Base-by-base conservation (phyloP, 441 rosid species). In the Rhodomyrtus psidioides region DNA sequence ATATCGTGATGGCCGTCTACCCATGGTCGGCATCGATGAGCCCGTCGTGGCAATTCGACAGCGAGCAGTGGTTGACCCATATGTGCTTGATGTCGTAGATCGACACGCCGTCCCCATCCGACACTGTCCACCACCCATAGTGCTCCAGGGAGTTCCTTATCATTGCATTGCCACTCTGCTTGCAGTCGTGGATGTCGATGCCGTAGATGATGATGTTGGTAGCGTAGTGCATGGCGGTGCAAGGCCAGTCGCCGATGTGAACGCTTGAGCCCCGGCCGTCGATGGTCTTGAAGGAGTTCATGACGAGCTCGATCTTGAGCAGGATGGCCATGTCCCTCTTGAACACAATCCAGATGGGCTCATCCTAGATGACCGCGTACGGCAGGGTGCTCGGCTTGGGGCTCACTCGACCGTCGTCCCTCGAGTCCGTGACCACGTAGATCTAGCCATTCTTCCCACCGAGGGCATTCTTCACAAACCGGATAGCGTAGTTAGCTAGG, bases 201-300 rank as follows among this genome's bases (percentile, higher is more conserved):
- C 88, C 88, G 49, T 86, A 85, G 79, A 86, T 82, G 85, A 86
- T 86, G 79, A 86, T 86, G 85, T 86, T 86, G 83, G 88, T 86
- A 34, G 57, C 88, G 56, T 44, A 86, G 82, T 86, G 85, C 28
- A 86, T 27, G 62, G 88, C 83, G 65, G 83, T 65, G 85, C 88
- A 86, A 1, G 88, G 88, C 21, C 88, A 85, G 39, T 62, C 26
- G 26, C 82, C 74, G 14, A 86, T 86, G 85, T 86, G 85, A 82
- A 86, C 88, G 79, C 88, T 86, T 2, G 88, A 65, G 16, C 88
- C 88, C 14, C 88, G 82, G 34, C 85, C 88, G 23, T 86, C 85
- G 49, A 86, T 86, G 42, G 88, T 86, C 85, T 86, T 86, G 85
- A 24, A 74, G 34, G 88, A 86, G 82, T 86, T 83, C 85, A 86